Evolutionary conservation across 106 monocot genomes (phyloP).

Genomic region (Dendrobium nobile): DNA sequence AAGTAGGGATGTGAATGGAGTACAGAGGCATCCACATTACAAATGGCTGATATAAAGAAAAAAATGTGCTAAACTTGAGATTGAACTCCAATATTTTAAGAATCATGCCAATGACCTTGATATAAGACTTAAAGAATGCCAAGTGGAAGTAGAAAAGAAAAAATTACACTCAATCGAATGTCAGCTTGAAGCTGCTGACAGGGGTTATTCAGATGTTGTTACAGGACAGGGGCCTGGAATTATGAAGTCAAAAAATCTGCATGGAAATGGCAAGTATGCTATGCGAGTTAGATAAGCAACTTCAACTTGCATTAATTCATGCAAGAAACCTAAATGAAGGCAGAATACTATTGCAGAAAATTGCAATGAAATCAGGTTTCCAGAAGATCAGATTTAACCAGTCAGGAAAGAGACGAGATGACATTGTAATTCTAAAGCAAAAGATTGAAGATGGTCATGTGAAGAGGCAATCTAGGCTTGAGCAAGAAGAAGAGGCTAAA

Average conservation of each 20-base stretch:
- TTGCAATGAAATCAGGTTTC: background rate
- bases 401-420: conserved; percentile 3
- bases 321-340: conserved; percentile 4
- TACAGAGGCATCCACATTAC: conserved; percentile 15
- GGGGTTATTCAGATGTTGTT: conserved; percentile 4
- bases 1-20: conserved; percentile 19
- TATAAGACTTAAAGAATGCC: conserved; percentile 35
- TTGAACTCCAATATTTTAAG: conserved; percentile 53
- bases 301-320: conserved; percentile 4
- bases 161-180: conserved; percentile 31
- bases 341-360: background rate
- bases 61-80: conserved; percentile 64
- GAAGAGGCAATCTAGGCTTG: conserved; percentile 82
- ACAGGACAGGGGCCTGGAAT: background rate
- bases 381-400: background rate
- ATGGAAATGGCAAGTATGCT: conserved; percentile 1
- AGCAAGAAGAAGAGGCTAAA: conserved; percentile 94
- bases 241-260: background rate
- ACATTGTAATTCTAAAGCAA: conserved; percentile 2
- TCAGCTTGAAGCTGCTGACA: conserved; percentile 3
- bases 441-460: conserved; percentile 91
- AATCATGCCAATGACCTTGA: conserved; percentile 45
- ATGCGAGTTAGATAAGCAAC: background rate
- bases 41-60: conserved; percentile 44
- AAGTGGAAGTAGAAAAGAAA: conserved; percentile 44